phyloP scores from a whole-genome alignment of 2,329 filamentous ascomycete species.

The Phyllosticta citrichinensis region DNA sequence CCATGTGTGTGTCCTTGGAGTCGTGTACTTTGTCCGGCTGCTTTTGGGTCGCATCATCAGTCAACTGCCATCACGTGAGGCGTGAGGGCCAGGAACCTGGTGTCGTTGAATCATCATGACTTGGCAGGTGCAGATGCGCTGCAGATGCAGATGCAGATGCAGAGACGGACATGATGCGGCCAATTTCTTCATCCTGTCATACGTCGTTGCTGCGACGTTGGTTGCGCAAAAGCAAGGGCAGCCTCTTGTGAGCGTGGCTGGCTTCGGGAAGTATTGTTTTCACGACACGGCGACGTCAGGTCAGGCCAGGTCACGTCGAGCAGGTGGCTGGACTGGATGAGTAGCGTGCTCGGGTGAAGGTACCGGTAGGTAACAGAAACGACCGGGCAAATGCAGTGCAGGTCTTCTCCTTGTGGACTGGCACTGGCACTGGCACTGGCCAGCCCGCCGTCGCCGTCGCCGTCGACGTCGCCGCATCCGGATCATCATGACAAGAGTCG shows the following conservation, averaged over 20 bases:
- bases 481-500: background rate
- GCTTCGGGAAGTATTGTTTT: background rate
- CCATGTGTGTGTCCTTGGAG: background rate
- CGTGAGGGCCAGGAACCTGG: background rate
- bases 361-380: too few species aligned
- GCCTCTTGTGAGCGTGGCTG: background rate
- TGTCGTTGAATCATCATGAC: background rate
- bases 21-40: background rate
- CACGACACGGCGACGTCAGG: background rate
- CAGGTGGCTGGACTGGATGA: too few species aligned
- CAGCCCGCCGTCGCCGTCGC: background rate
- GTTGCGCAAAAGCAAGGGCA: background rate
- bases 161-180: background rate
- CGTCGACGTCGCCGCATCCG: background rate
- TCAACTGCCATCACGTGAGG: background rate
- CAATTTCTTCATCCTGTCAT: background rate
- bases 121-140: background rate
- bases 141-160: background rate
- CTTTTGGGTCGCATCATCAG: background rate
- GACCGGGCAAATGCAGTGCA: background rate
- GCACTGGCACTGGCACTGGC: background rate
- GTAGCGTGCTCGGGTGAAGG: too few species aligned
- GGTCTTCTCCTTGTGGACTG: background rate
- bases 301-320: background rate
- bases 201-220: background rate